These are phyloP conservation scores for Bipolaris bicolor DNA, from an alignment of 2,329 filamentous ascomycete species.

Conservation along the genomic window DNA sequence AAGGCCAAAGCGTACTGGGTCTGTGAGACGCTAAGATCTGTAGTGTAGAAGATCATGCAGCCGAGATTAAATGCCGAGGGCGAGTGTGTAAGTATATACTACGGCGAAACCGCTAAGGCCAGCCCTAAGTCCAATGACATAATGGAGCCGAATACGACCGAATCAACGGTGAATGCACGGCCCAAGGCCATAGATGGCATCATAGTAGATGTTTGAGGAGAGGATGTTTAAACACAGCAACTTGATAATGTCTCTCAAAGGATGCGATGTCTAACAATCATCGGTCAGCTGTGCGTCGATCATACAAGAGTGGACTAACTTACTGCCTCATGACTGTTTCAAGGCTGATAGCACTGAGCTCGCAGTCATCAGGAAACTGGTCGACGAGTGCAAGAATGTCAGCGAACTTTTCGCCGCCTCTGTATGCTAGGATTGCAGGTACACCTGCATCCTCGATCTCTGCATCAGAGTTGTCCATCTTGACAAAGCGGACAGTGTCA, in stretches of 20 bases:
- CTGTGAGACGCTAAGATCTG: not conserved
- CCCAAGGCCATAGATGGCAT: not conserved
- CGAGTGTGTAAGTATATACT: not conserved
- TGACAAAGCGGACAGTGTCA: slow-evolving; percentile 80
- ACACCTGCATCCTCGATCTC: slow-evolving; percentile 91
- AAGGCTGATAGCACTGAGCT: slow-evolving; percentile 59
- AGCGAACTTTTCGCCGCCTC: slow-evolving; percentile 86
- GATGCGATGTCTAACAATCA: slow-evolving; percentile 35
- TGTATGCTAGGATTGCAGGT: slow-evolving; percentile 87
- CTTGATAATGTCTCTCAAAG: slow-evolving; percentile 19
- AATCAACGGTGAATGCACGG: not conserved
- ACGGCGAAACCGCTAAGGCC: not conserved
- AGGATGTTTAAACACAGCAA: not conserved
- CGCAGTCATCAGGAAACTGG: slow-evolving; percentile 72
- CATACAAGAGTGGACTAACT: slow-evolving; percentile 17
- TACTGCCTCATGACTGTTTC: slow-evolving; percentile 62
- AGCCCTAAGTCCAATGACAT: not conserved
- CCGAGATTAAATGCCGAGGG: not conserved
- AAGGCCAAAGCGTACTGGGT: not conserved
- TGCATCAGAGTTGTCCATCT: slow-evolving; percentile 87
- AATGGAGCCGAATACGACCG: not conserved
- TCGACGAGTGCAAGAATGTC: slow-evolving; percentile 86
- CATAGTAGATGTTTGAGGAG: not conserved
- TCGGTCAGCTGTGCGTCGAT: slow-evolving; percentile 33
- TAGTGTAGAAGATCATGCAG: not conserved